Base-by-base conservation (phyloP, 345 rosid species). In the Erodium maritimum region DNA sequence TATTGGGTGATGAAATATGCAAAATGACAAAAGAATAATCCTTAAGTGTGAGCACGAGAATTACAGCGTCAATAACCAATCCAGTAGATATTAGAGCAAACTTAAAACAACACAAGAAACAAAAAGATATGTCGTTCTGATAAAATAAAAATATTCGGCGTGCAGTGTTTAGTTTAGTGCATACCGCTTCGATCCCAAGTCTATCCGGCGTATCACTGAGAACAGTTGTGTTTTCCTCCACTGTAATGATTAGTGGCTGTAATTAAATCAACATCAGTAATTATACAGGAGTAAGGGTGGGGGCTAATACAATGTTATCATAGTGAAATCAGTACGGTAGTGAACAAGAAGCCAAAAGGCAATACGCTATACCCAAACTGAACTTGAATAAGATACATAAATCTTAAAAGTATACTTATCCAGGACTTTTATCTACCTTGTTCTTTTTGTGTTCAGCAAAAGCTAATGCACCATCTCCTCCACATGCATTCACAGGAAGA, bases 211-310 rank as follows among this genome's bases (percentile, higher is more conserved):
- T 73, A 62, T 70, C 75, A 22, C 65, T 61, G 11, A 83, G 78
- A 69, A 80, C 82, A 29, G 86, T 83, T 56, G 67, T 83, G 64
- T 83, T 83, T 71, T 83, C 86, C 80, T 76, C 83, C 66, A 83
- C 83, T 17, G 74, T 63, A 55, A 83, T 76, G 46, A 83, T 72
- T 25, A 74, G 77, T 23, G 83, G 78, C 83, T 79, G 75, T 34
- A 54, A 42, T 14, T 22, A 20, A 25, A 12, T 21, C 57, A 20
- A 22, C 8, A 23, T 54, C 21, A 54, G 24, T 17, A 54, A 54
- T 17, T 12, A 54, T 21, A 54, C 2, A 17, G 13, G 24, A 54
- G 12, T 13, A 21, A 16, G 5, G 8, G 7, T 0, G 24, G 8
- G 7, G 13, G 24, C 3, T 5, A 19, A 19, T 18, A 20, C 12